Conservation (phyloP, 2,329 filamentous ascomycete species). For the Trichoderma lentiforme region DNA sequence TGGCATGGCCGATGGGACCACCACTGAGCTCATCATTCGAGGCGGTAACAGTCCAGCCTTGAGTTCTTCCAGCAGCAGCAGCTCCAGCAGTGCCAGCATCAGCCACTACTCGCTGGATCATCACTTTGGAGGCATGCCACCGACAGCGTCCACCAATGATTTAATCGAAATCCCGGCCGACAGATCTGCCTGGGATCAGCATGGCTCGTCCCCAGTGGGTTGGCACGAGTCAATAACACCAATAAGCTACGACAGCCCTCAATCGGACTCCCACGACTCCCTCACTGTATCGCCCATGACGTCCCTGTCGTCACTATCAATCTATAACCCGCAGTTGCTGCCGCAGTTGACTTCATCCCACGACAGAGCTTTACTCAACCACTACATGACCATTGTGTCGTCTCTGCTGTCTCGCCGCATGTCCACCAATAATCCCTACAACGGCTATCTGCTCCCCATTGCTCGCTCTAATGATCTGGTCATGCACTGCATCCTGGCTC, state of each 20-base stretch:
- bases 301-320: constrained; percentile 24
- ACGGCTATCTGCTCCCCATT: constrained; percentile 32
- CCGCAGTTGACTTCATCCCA: constrained; percentile 30
- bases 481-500: constrained; percentile 33
- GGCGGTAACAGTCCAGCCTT: constrained; percentile 13
- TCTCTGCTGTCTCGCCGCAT: constrained; percentile 32
- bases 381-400: constrained; percentile 34
- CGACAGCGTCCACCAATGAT: constrained; percentile 13
- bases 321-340: constrained; percentile 31
- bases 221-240: constrained; percentile 29
- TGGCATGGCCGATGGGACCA: background rate
- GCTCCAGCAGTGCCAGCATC: background rate
- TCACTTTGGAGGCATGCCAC: constrained; percentile 9
- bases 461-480: constrained; percentile 33
- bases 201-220: constrained; percentile 20
- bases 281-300: background rate
- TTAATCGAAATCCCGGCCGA: constrained; percentile 23
- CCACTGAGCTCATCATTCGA: constrained; percentile 12
- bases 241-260: constrained; percentile 26
- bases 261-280: constrained; percentile 23
- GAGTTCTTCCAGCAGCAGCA: constrained; percentile 12
- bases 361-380: constrained; percentile 34
- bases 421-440: constrained; percentile 31
- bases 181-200: constrained; percentile 25
- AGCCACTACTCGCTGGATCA: constrained; percentile 14